phyloP scores from a whole-genome alignment of 208 protist species.

The Vickermania spadyakhi region DNA sequence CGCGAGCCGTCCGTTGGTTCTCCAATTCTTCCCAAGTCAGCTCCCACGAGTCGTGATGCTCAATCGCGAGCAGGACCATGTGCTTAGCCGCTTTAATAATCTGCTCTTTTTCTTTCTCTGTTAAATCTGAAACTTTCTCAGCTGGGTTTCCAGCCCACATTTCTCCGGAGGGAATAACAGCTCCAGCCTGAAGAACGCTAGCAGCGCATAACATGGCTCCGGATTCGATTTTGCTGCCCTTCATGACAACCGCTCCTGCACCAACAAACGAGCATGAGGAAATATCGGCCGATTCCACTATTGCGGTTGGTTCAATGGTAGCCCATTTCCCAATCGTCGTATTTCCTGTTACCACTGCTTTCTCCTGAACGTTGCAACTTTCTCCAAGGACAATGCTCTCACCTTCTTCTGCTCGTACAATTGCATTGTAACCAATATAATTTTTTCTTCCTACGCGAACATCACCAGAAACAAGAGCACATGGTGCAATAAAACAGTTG shows the following conservation, averaged over 20 bases:
- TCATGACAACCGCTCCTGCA: slow-evolving; percentile 77
- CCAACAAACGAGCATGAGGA: slow-evolving; percentile 87
- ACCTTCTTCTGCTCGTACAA: slow-evolving; percentile 69
- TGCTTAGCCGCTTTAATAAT: slow-evolving; percentile 88
- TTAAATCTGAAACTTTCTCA: slow-evolving; percentile 77
- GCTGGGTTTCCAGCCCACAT: slow-evolving; percentile 90
- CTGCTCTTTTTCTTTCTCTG: slow-evolving; percentile 78
- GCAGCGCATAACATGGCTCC: slow-evolving; percentile 81
- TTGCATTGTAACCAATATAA: slow-evolving; percentile 87
- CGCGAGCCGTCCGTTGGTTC: slow-evolving; percentile 63
- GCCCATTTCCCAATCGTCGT: slow-evolving; percentile 82
- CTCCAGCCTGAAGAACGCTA: slow-evolving; percentile 78
- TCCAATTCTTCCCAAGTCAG: slow-evolving; percentile 86
- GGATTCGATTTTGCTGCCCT: slow-evolving; percentile 74
- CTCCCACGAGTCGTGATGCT: slow-evolving; percentile 86
- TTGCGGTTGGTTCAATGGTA: slow-evolving; percentile 86
- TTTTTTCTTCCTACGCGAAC: slow-evolving; percentile 83
- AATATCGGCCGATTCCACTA: slow-evolving; percentile 81
- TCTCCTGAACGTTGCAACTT: slow-evolving; percentile 87
- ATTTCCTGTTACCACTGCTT: slow-evolving; percentile 77
- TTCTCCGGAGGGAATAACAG: slow-evolving; percentile 85
- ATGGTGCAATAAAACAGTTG: slow-evolving; percentile 86
- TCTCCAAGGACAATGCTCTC: slow-evolving; percentile 83
- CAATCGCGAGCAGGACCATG: slow-evolving; percentile 79
- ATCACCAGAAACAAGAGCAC: slow-evolving; percentile 72